Evolutionary conservation across 176 grass and related monocot genomes (phyloP).

Genomic region (Aegilops umbellulata): DNA sequence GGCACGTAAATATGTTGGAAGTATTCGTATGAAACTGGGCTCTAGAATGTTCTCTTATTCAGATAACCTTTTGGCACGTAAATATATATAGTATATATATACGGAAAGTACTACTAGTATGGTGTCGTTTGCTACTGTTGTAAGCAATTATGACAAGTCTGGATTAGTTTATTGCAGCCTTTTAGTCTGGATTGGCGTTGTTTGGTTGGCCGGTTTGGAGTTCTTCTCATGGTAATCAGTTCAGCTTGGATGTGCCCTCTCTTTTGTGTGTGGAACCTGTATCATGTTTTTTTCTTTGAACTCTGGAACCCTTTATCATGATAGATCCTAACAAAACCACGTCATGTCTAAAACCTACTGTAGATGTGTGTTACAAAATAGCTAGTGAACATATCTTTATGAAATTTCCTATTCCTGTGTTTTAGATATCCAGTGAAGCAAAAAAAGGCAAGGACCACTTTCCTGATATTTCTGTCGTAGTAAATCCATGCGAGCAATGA

Average conservation of each 20-base stretch:
- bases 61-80: slow-evolving; percentile 24
- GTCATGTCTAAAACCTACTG: not conserved
- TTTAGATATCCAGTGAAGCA: no score
- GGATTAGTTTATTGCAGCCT: not conserved
- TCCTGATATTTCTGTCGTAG: not conserved
- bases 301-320: not conserved
- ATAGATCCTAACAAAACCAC: not conserved
- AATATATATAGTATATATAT: no score
- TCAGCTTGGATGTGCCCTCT: not conserved
- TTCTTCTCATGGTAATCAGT: not conserved
- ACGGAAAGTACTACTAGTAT: not conserved
- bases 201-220: not conserved
- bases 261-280: not conserved
- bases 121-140: not conserved
- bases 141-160: not conserved
- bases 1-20: not conserved
- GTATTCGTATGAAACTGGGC: no score
- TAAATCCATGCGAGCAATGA: not conserved
- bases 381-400: not conserved
- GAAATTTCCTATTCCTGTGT: no score
- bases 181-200: not conserved
- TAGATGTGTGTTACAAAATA: not conserved
- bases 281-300: no score
- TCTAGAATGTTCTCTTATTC: not conserved
- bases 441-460: not conserved